These are phyloP conservation scores for Bolboschoenus planiculmis DNA, from an alignment of 176 grass and related monocot genomes.

Conservation along the genomic window DNA sequence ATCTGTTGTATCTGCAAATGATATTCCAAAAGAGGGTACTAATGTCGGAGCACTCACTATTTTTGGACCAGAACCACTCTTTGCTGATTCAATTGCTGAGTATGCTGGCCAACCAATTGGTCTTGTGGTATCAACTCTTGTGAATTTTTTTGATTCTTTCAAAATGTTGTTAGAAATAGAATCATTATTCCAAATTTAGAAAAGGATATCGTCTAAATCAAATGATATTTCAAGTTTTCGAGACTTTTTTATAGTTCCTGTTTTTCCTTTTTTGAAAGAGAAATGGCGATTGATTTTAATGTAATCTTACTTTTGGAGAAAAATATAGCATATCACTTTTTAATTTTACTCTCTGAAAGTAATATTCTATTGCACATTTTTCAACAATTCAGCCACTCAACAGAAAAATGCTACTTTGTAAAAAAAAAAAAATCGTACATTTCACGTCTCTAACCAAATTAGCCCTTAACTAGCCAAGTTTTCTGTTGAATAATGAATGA, in stretches of 20 bases:
- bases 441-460: neutral
- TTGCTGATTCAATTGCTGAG: conserved; percentile 49
- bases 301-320: neutral
- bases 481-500: too few species aligned
- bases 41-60: conserved; percentile 36
- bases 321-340: neutral
- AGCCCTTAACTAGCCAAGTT: neutral
- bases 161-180: neutral
- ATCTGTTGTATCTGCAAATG: conserved; percentile 49
- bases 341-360: neutral
- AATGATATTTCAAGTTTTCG: neutral
- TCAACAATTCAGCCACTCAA: neutral
- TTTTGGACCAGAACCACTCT: conserved; percentile 55
- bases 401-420: neutral
- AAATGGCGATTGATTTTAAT: neutral
- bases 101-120: conserved; percentile 73
- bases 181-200: neutral
- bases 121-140: conserved; percentile 52
- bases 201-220: neutral
- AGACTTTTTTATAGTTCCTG: neutral
- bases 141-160: neutral
- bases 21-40: conserved; percentile 59
- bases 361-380: neutral
- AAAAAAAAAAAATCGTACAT: neutral
- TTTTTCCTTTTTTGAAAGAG: neutral